Evolutionary conservation across 805 yeast genomes (phyloP), one percentile per base, ranked within the genome.

Genomic region (Kodamaea leandrae): DNA sequence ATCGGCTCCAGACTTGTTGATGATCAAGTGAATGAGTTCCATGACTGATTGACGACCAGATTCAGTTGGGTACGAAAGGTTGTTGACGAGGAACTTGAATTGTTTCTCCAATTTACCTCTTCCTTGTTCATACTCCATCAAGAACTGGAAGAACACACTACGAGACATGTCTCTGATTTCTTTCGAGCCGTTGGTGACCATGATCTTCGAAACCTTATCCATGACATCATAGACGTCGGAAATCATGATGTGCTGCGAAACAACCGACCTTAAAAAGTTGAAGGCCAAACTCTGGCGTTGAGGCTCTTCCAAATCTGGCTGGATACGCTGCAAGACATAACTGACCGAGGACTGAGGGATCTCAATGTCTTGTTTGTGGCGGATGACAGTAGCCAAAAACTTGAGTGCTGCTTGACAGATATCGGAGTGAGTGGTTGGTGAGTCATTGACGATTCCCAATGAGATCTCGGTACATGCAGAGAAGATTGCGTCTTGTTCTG

Each of bases 121-220:
- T 23, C 98, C 89, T 65, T 91, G 97, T 52, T 96, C 98, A 55
- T 86, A 93, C 52, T 89, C 96, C 84, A 88, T 84, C 55, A 93
- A 64, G 52, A 93, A 93, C 52, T 82, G 89, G 59, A 80, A 84
- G 57, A 80, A 93, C 2, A 85, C 80, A 48, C 86, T 77, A 61
- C 98, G 76, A 6, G 97, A 80, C 61, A 85, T 81, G 52, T 84
- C 90, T 44, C 98, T 74, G 39, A 88, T 86, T 54, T 83, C 88
- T 37, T 77, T 77, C 2, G 91, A 73, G 44, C 88, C 96, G 61
- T 86, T 87, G 1, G 96, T 90, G 19, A 93, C 82, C 96, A 93
- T 85, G 18, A 88, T 83, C 44, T 80, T 77, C 7, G 93, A 75
- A 3, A 91, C 82, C 36, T 73, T 74, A 44, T 86, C 95, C 83